Evolutionary conservation across 345 rosid species (phyloP).

Genomic region (Adansonia digitata): DNA sequence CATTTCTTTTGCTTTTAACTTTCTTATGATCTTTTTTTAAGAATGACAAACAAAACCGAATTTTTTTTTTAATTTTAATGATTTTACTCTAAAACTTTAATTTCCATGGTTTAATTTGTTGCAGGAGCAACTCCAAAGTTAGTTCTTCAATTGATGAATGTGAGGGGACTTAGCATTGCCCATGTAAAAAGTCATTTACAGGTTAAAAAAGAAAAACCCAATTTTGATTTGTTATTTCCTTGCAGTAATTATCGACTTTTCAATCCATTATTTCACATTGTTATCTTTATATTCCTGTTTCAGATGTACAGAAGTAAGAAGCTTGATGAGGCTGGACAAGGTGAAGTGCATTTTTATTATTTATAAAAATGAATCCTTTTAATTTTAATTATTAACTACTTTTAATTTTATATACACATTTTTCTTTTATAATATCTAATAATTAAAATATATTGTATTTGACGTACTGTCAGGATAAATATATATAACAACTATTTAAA

Average conservation of each 20-base stretch:
- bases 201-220: constrained; percentile 23
- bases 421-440: no score
- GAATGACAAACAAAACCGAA: not conserved
- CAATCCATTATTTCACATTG: not conserved
- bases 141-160: constrained; percentile 86
- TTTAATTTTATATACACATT: no score
- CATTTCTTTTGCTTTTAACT: not conserved
- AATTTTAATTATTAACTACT: no score
- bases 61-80: no score
- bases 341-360: constrained; percentile 26
- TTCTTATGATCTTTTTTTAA: not conserved
- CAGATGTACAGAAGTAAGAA: constrained; percentile 92
- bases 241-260: not conserved
- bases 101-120: constrained; percentile 3
- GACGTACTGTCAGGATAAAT: no score
- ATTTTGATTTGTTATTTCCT: not conserved
- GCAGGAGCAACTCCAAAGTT: constrained; percentile 83
- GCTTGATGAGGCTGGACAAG: constrained; percentile 67
- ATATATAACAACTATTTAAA: no score
- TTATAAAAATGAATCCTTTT: not conserved
- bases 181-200: constrained; percentile 93
- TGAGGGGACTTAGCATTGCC: constrained; percentile 78
- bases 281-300: not conserved
- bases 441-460: no score
- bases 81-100: not conserved